These are phyloP conservation scores for Wickerhamomyces subpelliculosus DNA, from an alignment of 805 yeast species.

Conservation along the genomic window DNA sequence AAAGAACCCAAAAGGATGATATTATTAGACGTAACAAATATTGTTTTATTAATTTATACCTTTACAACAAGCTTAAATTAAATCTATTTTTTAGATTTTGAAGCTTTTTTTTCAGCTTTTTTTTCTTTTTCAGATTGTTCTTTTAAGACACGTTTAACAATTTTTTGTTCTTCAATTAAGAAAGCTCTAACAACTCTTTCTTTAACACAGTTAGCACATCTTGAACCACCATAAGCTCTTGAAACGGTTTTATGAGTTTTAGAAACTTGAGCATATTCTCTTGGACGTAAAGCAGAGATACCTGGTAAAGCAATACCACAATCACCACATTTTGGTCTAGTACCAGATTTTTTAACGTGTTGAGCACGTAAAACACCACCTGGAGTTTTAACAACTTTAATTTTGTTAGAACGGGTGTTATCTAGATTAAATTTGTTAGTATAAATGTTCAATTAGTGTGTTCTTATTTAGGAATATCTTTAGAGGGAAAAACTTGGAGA, in stretches of 20 bases:
- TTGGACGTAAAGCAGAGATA: conserved; percentile 94
- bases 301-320: conserved; percentile 77
- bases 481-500: too few relatives aligned
- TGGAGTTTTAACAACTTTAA: conserved; percentile 99
- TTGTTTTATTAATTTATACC: conserved; percentile 1
- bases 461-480: too few relatives aligned
- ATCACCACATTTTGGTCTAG: conserved; percentile 83
- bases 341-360: conserved; percentile 85
- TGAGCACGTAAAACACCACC: conserved; percentile 99
- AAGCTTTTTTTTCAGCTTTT: conserved; percentile 44
- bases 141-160: conserved; percentile 98
- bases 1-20: too few relatives aligned
- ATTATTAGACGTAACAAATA: too few relatives aligned
- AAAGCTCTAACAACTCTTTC: conserved; percentile 99
- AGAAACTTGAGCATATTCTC: conserved; percentile 91
- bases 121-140: conserved; percentile 88
- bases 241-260: conserved; percentile 97
- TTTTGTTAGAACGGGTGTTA: conserved; percentile 99
- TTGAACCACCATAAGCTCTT: conserved; percentile 99
- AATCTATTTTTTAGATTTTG: conserved; percentile 21
- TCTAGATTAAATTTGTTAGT: conserved; percentile 39
- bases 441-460: conserved; percentile 1
- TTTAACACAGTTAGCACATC: conserved; percentile 98
- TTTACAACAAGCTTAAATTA: conserved; percentile 6
- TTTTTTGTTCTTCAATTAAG: conserved; percentile 99